Percentiles rank a stretch among this genome's conserved stretches.
Evolutionary conservation across 2,329 filamentous ascomycete genomes (phyloP).

Genomic region (Scedosporium aurantiacum): DNA sequence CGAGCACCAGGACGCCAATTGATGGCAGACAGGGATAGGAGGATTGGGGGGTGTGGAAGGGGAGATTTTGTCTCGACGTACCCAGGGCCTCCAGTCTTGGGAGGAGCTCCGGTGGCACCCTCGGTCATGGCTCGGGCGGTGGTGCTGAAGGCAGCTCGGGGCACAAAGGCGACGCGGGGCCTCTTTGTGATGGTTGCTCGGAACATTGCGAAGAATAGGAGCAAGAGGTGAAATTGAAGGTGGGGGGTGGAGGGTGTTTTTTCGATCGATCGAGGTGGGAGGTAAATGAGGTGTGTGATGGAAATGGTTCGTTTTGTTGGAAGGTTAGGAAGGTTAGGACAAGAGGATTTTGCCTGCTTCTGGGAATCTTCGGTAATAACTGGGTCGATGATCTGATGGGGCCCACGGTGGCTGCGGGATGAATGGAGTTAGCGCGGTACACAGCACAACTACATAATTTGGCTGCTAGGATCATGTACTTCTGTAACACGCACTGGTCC

Average conservation of each 20-base stretch:
- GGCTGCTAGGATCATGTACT: neutral
- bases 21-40: neutral
- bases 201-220: slow-evolving; percentile 42
- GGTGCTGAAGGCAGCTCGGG: slow-evolving; percentile 50
- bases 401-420: too few relatives aligned
- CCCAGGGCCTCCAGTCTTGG: slow-evolving; percentile 41
- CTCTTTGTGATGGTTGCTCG: slow-evolving; percentile 51
- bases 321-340: neutral
- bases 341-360: neutral
- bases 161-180: slow-evolving; percentile 33
- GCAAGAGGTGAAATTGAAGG: neutral
- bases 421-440: neutral
- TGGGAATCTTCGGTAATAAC: neutral
- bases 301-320: neutral
- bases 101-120: slow-evolving; percentile 57
- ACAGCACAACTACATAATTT: neutral
- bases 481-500: neutral
- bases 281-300: slow-evolving; percentile 4
- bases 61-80: slow-evolving; percentile 25
- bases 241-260: slow-evolving; percentile 7
- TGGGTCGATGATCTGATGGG: slow-evolving; percentile 1
- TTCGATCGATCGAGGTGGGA: slow-evolving; percentile 9
- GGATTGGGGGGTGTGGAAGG: neutral
- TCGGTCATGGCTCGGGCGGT: slow-evolving; percentile 53
- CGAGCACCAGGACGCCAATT: slow-evolving; percentile 4